phyloP scores from a whole-genome alignment of 2,329 filamentous ascomycete genomes.

The Colletotrichum sp. region DNA sequence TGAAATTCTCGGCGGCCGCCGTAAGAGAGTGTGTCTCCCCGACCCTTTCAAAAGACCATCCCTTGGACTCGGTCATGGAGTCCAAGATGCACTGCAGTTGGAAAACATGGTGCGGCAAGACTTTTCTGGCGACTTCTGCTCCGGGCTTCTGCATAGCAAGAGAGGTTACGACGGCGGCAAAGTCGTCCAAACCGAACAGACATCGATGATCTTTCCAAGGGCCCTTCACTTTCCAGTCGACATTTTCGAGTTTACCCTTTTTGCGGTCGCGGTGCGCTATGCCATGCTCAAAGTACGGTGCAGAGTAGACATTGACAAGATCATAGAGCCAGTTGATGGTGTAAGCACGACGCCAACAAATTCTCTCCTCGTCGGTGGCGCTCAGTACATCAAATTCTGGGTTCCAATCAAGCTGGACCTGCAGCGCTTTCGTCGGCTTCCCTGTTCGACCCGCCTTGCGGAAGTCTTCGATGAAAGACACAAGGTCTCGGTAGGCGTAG shows the following conservation, averaged over 20 bases:
- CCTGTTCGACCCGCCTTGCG: constrained; percentile 44
- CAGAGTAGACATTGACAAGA: constrained; percentile 50
- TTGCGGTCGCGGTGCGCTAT: neutral
- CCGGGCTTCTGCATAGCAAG: constrained; percentile 49
- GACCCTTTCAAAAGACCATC: constrained; percentile 42
- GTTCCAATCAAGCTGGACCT: constrained; percentile 45
- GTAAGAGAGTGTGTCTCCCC: neutral
- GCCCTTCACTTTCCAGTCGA: constrained; percentile 35
- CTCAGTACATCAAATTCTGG: constrained; percentile 40
- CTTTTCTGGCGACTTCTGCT: constrained; percentile 39
- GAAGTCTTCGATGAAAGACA: constrained; percentile 51
- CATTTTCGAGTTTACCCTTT: neutral
- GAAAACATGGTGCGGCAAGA: constrained; percentile 53
- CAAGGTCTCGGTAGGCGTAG: constrained; percentile 45
- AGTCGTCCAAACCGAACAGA: constrained; percentile 52
- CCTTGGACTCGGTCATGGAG: constrained; percentile 45
- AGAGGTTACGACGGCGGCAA: constrained; percentile 46
- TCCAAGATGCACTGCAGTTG: constrained; percentile 57
- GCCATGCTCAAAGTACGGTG: constrained; percentile 20
- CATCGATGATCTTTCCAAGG: constrained; percentile 25
- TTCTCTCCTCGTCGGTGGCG: constrained; percentile 40
- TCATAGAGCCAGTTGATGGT: constrained; percentile 59
- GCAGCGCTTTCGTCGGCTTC: constrained; percentile 50
- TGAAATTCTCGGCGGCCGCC: neutral
- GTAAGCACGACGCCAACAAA: constrained; percentile 51